Base-by-base conservation (phyloP, 1,284 basidiomycete species). In the Polyporus tsugae region DNA sequence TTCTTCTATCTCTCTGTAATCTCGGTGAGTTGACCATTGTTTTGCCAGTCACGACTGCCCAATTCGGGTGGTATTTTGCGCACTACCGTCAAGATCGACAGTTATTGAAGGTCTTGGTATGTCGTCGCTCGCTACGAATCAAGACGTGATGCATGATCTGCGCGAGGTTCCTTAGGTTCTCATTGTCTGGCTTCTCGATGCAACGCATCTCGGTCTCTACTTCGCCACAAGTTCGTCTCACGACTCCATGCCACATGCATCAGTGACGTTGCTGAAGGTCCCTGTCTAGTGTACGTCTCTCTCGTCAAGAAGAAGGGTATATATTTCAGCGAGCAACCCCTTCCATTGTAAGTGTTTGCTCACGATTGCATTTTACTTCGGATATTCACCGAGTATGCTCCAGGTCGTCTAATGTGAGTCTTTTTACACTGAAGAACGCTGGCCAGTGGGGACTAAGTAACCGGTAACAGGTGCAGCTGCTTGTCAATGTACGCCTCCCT, bases 1-100 rank as follows among this genome's bases (percentile, higher is more conserved):
- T 62, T 1, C 39, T 25, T 33, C 29, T 35, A 7, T 35, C 29
- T 55, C 29, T 17, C 7, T 29, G 17, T 6, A 55, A 19, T 33
- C 7, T 52, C 46, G 11, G 52, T 4, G 13, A 53, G 17, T 33
- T 55, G 29, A 55, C 13, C 25, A 19, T 42, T 36, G 22, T 9
- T 39, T 15, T 15, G 52, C 49, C 52, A 65, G 65, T 66, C 52
- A 66, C 60, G 39, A 66, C 65, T 29, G 65, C 65, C 13, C 65
- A 66, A 33, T 41, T 52, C 9, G 65, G 49, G 9, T 66, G 60
- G 60, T 66, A 66, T 17, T 66, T 66, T 41, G 35, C 6, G 38
- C 60, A 62, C 17, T 66, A 62, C n/a, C 65, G 60, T 25, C 38
- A 66, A 11, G 65, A 66, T 58, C 65, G 65, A 10, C 46, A 13